Evolutionary conservation across 805 yeast genomes (phyloP).

Genomic region (Lipomyces spencermartinsiae): DNA sequence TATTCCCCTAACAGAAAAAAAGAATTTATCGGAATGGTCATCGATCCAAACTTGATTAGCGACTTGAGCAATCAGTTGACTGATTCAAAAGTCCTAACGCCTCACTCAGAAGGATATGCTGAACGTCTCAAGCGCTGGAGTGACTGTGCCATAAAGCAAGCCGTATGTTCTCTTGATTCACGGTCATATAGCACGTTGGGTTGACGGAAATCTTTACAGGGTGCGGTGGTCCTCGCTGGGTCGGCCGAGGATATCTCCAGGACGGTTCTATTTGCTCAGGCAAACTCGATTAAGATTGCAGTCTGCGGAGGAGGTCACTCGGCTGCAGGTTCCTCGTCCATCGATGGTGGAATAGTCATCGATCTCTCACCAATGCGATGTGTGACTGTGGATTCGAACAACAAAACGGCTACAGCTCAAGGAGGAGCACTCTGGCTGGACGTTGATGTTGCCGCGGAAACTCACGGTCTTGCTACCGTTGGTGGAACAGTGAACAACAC

Average conservation of each 20-base stretch:
- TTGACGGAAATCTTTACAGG: not conserved
- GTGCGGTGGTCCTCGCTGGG: not conserved
- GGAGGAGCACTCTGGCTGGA: slow-evolving; percentile 1
- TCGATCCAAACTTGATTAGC: not conserved
- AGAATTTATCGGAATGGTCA: not conserved
- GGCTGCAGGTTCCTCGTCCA: not conserved
- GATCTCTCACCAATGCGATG: not conserved
- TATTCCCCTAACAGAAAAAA: too few relatives aligned
- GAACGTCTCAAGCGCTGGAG: not conserved
- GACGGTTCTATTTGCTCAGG: not conserved
- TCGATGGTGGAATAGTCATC: not conserved
- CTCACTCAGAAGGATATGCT: not conserved
- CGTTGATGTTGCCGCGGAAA: not conserved
- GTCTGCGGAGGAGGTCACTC: slow-evolving; percentile 5
- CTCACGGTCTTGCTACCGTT: not conserved
- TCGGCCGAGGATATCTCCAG: not conserved
- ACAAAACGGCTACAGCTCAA: not conserved
- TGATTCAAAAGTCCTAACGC: not conserved
- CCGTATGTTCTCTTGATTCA: not conserved
- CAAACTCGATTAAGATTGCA: not conserved
- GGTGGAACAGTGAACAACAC: not conserved
- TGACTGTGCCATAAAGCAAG: not conserved
- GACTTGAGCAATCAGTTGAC: not conserved
- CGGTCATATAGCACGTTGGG: not conserved
- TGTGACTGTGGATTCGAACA: not conserved